Conservation (phyloP, 2,329 filamentous ascomycete species). For the Clathrospora elynae region DNA sequence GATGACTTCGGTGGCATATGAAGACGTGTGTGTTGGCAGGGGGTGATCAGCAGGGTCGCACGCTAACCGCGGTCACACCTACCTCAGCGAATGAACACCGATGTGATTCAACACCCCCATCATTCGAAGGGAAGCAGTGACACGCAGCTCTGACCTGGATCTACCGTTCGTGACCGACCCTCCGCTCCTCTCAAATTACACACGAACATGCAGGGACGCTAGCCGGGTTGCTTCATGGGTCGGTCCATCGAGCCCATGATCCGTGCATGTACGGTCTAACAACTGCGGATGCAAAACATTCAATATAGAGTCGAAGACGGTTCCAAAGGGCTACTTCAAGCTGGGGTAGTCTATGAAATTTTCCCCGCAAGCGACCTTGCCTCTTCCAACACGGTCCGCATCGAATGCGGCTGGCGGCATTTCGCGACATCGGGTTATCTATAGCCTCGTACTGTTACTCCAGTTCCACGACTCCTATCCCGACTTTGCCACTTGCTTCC, state of each 20-base stretch:
- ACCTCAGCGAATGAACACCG: too few species aligned
- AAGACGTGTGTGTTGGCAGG: too few species aligned
- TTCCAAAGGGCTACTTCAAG: too few species aligned
- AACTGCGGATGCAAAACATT: too few species aligned
- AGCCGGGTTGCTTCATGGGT: too few species aligned
- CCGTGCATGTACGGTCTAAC: too few species aligned
- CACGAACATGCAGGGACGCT: background rate
- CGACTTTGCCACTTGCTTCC: background rate
- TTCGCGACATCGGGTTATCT: slow-evolving; percentile 10
- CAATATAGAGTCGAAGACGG: too few species aligned
- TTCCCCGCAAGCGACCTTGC: slow-evolving; percentile 7
- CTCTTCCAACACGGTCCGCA: slow-evolving; percentile 5
- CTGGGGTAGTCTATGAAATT: background rate
- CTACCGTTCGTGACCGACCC: background rate
- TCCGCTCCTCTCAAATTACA: background rate
- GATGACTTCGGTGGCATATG: too few species aligned
- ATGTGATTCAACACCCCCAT: too few species aligned
- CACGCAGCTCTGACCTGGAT: background rate
- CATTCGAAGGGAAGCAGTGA: background rate
- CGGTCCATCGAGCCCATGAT: too few species aligned
- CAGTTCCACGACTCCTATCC: background rate
- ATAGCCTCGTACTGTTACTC: background rate
- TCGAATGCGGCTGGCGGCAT: slow-evolving; percentile 2
- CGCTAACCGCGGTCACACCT: too few species aligned
- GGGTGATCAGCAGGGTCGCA: too few species aligned